A percentile compares a stretch with the other conserved stretches of the same genome.
Evolutionary conservation across 352 stramenopile genomes (phyloP).

Genomic region (Globisporangium alternatum): DNA sequence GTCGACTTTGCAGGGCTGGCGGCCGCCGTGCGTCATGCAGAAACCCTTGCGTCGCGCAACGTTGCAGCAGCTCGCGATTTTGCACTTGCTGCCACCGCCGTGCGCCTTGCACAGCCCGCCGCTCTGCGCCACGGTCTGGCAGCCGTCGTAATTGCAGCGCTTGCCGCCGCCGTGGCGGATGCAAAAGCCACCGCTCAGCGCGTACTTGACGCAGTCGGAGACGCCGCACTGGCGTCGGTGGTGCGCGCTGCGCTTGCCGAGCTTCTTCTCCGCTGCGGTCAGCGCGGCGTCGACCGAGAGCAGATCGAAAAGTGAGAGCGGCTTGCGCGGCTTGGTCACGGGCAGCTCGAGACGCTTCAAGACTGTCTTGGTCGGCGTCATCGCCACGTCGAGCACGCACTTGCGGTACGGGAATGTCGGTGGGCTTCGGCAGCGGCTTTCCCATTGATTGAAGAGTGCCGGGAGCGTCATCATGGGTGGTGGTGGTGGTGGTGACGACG

Average conservation of each 20-base stretch:
- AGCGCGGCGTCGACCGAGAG: slow-evolving; percentile 31
- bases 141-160: slow-evolving; percentile 53
- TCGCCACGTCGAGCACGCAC: slow-evolving; percentile 26
- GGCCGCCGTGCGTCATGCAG: slow-evolving; percentile 71
- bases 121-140: slow-evolving; percentile 71
- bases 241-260: slow-evolving; percentile 21
- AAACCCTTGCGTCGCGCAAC: slow-evolving; percentile 69
- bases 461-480: not conserved
- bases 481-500: not conserved
- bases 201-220: slow-evolving; percentile 57
- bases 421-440: slow-evolving; percentile 2
- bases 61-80: slow-evolving; percentile 44
- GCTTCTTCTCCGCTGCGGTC: not conserved
- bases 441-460: not conserved
- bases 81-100: slow-evolving; percentile 81
- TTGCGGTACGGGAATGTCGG: slow-evolving; percentile 21
- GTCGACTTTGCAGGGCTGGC: slow-evolving; percentile 70
- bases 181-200: slow-evolving; percentile 65
- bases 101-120: slow-evolving; percentile 82
- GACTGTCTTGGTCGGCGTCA: slow-evolving; percentile 28
- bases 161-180: slow-evolving; percentile 77
- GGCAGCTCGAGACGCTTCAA: slow-evolving; percentile 13
- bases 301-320: slow-evolving; percentile 50
- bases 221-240: slow-evolving; percentile 64
- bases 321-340: slow-evolving; percentile 34